Evolutionary conservation across 2,329 filamentous ascomycete species (phyloP).

Genomic region (Microsporum canis): DNA sequence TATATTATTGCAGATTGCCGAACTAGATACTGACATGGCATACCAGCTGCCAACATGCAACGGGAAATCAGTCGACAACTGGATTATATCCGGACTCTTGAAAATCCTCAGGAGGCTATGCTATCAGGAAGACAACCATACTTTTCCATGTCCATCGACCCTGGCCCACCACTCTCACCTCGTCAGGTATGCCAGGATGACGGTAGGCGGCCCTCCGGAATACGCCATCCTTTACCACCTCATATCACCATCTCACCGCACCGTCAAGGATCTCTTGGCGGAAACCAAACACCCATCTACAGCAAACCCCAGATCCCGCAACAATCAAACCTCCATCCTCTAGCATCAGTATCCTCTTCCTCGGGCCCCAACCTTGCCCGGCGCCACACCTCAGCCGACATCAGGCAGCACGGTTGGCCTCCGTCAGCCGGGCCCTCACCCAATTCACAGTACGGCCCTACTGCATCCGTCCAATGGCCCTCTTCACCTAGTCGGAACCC

Average conservation of each 20-base stretch:
- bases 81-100: slow-evolving; percentile 45
- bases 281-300: slow-evolving; percentile 61
- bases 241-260: slow-evolving; percentile 68
- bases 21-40: slow-evolving; percentile 2
- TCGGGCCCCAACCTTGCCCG: slow-evolving; percentile 59
- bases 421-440: slow-evolving; percentile 24
- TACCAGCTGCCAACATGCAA: slow-evolving; percentile 45
- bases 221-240: slow-evolving; percentile 66
- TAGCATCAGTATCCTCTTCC: slow-evolving; percentile 46
- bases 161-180: slow-evolving; percentile 63
- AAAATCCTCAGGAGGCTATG: slow-evolving; percentile 54
- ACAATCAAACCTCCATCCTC: slow-evolving; percentile 45
- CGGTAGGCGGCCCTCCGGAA: slow-evolving; percentile 58
- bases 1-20: not conserved
- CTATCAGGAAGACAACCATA: slow-evolving; percentile 55
- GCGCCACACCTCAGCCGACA: slow-evolving; percentile 90
- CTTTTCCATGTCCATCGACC: slow-evolving; percentile 53
- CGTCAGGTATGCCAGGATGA: slow-evolving; percentile 81
- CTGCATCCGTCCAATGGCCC: slow-evolving; percentile 53
- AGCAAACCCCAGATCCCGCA: slow-evolving; percentile 52
- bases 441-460: slow-evolving; percentile 55
- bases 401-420: slow-evolving; percentile 75
- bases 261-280: slow-evolving; percentile 77
- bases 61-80: slow-evolving; percentile 52
- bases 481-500: slow-evolving; percentile 49